Evolutionary conservation across 176 grass and related monocot genomes (phyloP).

Genomic region (Paspalum notatum): DNA sequence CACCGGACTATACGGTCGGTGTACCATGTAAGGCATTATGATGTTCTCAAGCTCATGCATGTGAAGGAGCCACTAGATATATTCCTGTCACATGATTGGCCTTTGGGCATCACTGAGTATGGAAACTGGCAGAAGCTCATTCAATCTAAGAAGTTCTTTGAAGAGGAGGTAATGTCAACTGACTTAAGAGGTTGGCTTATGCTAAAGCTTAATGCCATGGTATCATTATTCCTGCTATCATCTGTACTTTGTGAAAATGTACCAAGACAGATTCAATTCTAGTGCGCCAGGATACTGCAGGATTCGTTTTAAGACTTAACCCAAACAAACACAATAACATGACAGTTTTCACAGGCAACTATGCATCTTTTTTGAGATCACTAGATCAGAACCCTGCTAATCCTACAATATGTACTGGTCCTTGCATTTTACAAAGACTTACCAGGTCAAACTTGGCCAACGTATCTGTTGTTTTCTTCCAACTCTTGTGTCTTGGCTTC

Average conservation of each 20-base stretch:
- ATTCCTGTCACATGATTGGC: conserved; percentile 99
- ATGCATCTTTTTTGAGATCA: conserved; percentile 10
- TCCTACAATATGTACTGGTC: conserved; percentile 5
- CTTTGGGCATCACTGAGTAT: conserved; percentile 93
- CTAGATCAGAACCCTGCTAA: neutral
- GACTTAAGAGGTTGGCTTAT: conserved; percentile 11
- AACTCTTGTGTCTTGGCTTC: neutral
- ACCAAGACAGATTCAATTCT: neutral
- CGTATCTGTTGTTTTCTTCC: conserved; percentile 8
- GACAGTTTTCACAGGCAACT: conserved; percentile 5
- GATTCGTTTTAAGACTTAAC: conserved; percentile 10
- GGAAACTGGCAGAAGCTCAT: conserved; percentile 78
- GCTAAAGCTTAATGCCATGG: neutral
- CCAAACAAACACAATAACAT: conserved; percentile 11
- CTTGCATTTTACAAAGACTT: neutral
- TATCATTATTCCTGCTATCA: neutral
- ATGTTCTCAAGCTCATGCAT: conserved; percentile 84
- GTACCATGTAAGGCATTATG: conserved; percentile 89
- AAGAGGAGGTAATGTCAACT: conserved; percentile 62
- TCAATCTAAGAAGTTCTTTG: conserved; percentile 50
- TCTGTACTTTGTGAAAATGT: neutral
- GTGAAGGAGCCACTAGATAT: conserved; percentile 84
- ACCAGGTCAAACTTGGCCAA: conserved; percentile 5
- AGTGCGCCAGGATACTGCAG: neutral
- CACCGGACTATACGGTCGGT: conserved; percentile 60